Base-by-base conservation (phyloP, 2,329 filamentous ascomycete species). In the Aspergillus proliferans region DNA sequence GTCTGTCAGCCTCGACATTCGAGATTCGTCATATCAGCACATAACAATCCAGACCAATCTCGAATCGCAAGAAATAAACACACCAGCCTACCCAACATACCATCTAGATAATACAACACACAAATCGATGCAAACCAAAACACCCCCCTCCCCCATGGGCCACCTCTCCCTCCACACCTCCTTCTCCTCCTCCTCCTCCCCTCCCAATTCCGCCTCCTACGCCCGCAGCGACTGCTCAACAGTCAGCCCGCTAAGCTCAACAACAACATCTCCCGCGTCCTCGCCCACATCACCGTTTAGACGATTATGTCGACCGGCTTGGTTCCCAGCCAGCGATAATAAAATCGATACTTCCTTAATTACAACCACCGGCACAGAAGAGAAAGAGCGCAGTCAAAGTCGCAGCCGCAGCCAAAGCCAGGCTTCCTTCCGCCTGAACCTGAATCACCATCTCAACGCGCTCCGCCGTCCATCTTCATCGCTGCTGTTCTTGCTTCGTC, bases 401-500 rank as follows among this genome's bases (percentile, higher is more conserved):
- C 58, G 62, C 47, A 60, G 58, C 41, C 58, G 57, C 34, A 61
- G 63, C 51, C 58, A 63, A 50, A 61, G 62, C 48, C 62, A 22
- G 22, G 62, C 47, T 53, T 64, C 45, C 55, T 60, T 12, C 57
- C 34, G 34, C 26, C 26, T 30, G 26, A 30, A 3, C 4, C 10
- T 30, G 60, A 41, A 19, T 8, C 39, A 9, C 39, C 5, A 10
- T 21, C 45, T 61, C 43, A 58, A 61, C 6, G 48, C 64, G 36
- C 58, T 64, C 45, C 62, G 59, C 43, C 58, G 63, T 10, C 61
- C 64, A 6, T 60, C 62, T 2, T 52, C 63, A 7, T 59, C 60
- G 47, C 54, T 68, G 4, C 58, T 74, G 6, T 52, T 64, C 7
- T 58, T 60, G 47, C 55, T 68, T 6, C 70, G 72, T 26, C 68